Base-by-base conservation (phyloP, 345 rosid genomes). In the Dipteronia sinensis region DNA sequence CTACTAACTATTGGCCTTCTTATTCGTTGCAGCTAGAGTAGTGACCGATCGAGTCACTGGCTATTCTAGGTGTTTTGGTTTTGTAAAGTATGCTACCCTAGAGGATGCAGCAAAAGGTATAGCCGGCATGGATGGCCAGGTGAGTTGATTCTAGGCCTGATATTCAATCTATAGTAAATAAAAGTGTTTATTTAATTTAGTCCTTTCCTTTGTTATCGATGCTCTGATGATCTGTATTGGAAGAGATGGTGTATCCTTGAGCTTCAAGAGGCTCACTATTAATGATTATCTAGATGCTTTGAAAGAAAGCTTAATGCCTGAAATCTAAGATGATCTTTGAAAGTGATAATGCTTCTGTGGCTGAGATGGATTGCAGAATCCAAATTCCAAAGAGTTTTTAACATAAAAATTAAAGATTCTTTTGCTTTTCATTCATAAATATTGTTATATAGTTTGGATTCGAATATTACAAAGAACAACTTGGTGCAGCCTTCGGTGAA, bases 41-140 rank as follows among this genome's bases (percentile, higher is more conserved):
- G 97, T 94, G 74, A 84, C 90, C 53, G 98, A 94, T 77, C 85
- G 94, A 49, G 90, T 76, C 55, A 89, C 98, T 7, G 98, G 97
- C 67, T 90, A 87, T 85, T 94, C 98, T 1, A 94, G 91, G 85
- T 98, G 99, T 9, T 96, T 87, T 84, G 98, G 98, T 68, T 96
- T 96, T 85, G 98, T 96, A 61, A 90, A 85, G 74, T 94, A 94
- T 81, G 85, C 88, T 64, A 89, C 88, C 31, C 55, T 92, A 71
- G 95, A 94, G 72, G 97, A 90, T 78, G 97, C 99, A 83, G 89
- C 88, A 3, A 91, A 91, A 83, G 99, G 95, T 55, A 89, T 88
- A 20, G 87, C 88, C 73, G 97, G 92, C 72, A 94, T 96, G 98
- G 92, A 94, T 87, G 99, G 98, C 38, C 84, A 92, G 91, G 99